Conservation (phyloP, 2,329 filamentous ascomycete genomes). For the Shiraia sp. region DNA sequence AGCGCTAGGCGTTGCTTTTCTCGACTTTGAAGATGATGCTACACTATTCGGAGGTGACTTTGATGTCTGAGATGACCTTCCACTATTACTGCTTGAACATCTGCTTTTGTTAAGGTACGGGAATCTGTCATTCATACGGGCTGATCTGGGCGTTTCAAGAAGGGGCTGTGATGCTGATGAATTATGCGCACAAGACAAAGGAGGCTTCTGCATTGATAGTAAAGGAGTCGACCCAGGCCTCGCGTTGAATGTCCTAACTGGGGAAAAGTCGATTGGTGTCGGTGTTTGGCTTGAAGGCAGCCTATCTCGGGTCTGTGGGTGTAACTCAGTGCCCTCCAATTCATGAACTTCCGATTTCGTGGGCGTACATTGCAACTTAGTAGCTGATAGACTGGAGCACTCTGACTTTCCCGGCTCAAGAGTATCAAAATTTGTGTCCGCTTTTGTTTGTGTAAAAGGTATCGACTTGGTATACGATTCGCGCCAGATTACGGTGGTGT, state of each 20-base stretch:
- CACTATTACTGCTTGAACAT: conserved; percentile 31
- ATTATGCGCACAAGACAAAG: conserved; percentile 7
- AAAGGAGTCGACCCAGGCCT: not conserved
- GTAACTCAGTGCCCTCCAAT: too few species aligned
- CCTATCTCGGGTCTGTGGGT: conserved; percentile 4
- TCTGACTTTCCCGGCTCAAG: too few species aligned
- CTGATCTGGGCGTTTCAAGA: conserved; percentile 27
- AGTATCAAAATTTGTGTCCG: too few species aligned
- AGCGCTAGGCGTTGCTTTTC: conserved; percentile 14
- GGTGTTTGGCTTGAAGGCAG: not conserved
- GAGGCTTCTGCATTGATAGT: not conserved
- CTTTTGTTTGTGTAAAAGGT: not conserved
- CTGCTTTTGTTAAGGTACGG: conserved; percentile 45
- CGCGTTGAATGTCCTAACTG: not conserved
- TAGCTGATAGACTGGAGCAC: not conserved
- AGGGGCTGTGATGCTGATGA: conserved; percentile 11
- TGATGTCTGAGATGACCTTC: conserved; percentile 18
- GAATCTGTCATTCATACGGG: conserved; percentile 52
- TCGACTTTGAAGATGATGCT: conserved; percentile 11
- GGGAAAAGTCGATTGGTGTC: not conserved
- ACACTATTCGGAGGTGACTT: conserved; percentile 18
- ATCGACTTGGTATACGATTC: conserved; percentile 11
- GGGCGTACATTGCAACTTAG: too few species aligned
- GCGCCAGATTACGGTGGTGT: conserved; percentile 24
- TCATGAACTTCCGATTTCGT: too few species aligned